A percentile compares a stretch with the other conserved stretches of the same genome.
These are phyloP conservation scores for Jamesozyma gamospora DNA, from an alignment of 805 yeast species.

Conservation along the genomic window DNA sequence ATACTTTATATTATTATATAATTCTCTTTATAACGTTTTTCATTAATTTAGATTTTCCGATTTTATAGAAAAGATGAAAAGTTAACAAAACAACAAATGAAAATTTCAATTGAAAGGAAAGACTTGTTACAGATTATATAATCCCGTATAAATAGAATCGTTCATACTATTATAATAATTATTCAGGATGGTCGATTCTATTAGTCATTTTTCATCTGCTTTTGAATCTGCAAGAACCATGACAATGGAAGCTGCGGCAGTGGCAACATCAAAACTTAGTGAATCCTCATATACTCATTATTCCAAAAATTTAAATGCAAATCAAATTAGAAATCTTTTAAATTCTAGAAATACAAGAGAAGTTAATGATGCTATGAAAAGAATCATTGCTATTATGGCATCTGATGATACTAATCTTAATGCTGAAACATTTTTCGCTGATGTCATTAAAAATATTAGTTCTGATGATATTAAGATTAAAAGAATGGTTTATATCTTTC, in stretches of 20 bases:
- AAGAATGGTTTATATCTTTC: conserved; percentile 65
- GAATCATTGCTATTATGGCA: conserved; percentile 39
- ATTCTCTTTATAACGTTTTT: too few relatives aligned
- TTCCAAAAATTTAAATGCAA: conserved; percentile 40
- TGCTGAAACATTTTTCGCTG: conserved; percentile 56
- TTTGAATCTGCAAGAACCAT: conserved; percentile 71
- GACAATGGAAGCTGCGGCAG: conserved; percentile 74
- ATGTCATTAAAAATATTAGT: conserved; percentile 79
- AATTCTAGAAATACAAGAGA: conserved; percentile 64
- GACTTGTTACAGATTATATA: too few relatives aligned
- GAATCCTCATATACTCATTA: conserved; percentile 45
- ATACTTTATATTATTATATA: too few relatives aligned
- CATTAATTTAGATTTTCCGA: too few relatives aligned
- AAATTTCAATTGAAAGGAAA: too few relatives aligned
- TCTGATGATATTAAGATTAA: conserved; percentile 55
- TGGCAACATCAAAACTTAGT: conserved; percentile 57
- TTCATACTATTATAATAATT: too few relatives aligned
- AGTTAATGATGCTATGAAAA: conserved; percentile 48
- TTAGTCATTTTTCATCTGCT: conserved; percentile 55
- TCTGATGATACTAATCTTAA: conserved; percentile 30
- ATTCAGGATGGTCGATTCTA: conserved; percentile 45
- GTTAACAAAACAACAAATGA: too few relatives aligned
- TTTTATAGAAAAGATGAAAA: too few relatives aligned
- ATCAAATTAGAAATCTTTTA: conserved; percentile 55
- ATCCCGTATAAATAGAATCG: too few relatives aligned